These are phyloP conservation scores for Ceratocystis ficicola DNA, from an alignment of 2,329 filamentous ascomycete genomes.

Conservation along the genomic window DNA sequence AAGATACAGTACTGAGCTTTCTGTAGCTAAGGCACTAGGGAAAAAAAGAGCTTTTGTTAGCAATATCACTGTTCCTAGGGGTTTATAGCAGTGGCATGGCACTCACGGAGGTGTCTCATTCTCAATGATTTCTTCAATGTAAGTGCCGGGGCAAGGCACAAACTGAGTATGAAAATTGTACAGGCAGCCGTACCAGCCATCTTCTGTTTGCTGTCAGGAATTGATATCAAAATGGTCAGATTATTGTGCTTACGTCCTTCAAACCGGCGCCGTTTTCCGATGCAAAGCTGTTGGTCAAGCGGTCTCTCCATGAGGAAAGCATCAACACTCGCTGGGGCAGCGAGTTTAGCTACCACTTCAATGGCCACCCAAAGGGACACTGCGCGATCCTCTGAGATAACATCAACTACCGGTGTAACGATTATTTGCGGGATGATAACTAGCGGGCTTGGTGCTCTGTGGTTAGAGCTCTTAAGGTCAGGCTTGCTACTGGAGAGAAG, in stretches of 20 bases:
- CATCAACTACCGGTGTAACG: conserved; percentile 34
- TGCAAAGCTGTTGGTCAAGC: conserved; percentile 21
- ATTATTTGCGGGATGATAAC: conserved; percentile 35
- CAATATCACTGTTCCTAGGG: not conserved
- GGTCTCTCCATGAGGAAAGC: conserved; percentile 20
- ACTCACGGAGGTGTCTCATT: conserved; percentile 35
- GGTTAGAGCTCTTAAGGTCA: not conserved
- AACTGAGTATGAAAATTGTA: conserved; percentile 39
- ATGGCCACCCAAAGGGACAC: conserved; percentile 39
- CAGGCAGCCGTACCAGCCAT: conserved; percentile 36
- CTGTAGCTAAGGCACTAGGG: conserved; percentile 33
- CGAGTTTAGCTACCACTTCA: conserved; percentile 35
- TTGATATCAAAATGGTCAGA: not conserved
- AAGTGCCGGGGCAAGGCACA: conserved; percentile 32
- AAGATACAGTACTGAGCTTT: conserved; percentile 39
- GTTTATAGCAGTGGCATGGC: not conserved
- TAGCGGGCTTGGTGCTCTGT: conserved; percentile 19
- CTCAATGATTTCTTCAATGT: conserved; percentile 37
- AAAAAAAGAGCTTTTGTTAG: conserved; percentile 1
- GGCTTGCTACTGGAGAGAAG: not conserved
- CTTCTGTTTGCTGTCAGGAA: conserved; percentile 14
- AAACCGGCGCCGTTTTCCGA: conserved; percentile 20
- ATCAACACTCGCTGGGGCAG: conserved; percentile 24
- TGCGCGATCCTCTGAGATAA: conserved; percentile 28
- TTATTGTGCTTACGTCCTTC: conserved; percentile 20